Percentiles rank a stretch among this genome's conserved stretches.
phyloP scores from a whole-genome alignment of 139 green algal species.

The Chlorella vulgaris region DNA sequence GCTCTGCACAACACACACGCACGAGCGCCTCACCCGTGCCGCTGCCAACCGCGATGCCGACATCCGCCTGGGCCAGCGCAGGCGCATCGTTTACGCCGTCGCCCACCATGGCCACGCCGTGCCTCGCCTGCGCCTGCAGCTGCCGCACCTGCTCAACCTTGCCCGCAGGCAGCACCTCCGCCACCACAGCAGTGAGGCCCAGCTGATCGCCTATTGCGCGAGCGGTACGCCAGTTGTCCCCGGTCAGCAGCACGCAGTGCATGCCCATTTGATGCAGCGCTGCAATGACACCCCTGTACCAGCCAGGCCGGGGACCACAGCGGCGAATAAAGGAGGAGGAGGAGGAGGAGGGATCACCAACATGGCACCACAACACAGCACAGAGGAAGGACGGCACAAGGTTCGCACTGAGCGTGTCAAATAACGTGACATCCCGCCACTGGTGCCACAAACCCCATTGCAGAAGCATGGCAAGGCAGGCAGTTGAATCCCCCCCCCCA shows the following conservation, averaged over 20 bases:
- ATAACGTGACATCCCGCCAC: no score
- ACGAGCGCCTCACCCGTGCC: constrained; percentile 49
- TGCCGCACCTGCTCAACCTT: constrained; percentile 73
- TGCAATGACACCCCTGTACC: constrained; percentile 72
- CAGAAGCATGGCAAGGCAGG: no score
- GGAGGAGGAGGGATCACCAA: no score
- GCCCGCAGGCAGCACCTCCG: constrained; percentile 61
- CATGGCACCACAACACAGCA: no score
- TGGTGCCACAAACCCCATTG: no score
- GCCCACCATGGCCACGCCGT: constrained; percentile 95
- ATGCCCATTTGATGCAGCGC: constrained; percentile 64
- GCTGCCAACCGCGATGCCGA: constrained; percentile 91
- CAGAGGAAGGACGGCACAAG: no score
- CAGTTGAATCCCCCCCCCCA: no score
- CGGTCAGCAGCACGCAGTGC: constrained; percentile 78
- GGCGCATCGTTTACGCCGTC: constrained; percentile 98
- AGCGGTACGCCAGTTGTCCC: constrained; percentile 91
- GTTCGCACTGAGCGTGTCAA: no score
- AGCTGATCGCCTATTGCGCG: constrained; percentile 72
- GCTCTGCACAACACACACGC: not conserved
- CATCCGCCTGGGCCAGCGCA: constrained; percentile 90
- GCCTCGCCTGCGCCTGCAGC: constrained; percentile 55
- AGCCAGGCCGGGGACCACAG: not conserved
- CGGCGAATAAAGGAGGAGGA: no score
- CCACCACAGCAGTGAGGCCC: constrained; percentile 57